These are phyloP conservation scores for Heliamphora ciliata DNA, from an alignment of 179 eudicot species.

Conservation along the genomic window DNA sequence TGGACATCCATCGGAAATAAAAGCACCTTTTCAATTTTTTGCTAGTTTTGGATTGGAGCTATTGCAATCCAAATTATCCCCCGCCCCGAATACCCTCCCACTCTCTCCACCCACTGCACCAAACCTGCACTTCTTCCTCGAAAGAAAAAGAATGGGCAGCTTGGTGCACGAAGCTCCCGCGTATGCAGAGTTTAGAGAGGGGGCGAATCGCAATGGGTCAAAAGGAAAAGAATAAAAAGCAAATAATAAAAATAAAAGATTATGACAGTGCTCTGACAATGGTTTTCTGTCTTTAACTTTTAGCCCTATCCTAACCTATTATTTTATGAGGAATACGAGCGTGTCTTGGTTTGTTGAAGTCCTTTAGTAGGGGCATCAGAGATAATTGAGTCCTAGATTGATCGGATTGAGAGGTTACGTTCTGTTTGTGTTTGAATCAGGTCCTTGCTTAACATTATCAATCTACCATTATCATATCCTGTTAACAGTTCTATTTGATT, in stretches of 20 bases:
- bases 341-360: not conserved
- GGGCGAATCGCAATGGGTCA: not conserved
- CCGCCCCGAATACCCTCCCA: no score
- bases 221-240: not conserved
- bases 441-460: not conserved
- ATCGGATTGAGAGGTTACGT: not conserved
- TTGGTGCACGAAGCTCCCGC: no score
- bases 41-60: not conserved
- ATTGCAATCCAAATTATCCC: not conserved
- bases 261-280: not conserved
- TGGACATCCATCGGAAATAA: not conserved
- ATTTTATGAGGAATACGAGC: not conserved
- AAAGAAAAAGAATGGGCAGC: not conserved
- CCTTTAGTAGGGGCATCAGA: constrained; percentile 5
- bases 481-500: not conserved
- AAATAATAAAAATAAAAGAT: not conserved
- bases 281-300: not conserved
- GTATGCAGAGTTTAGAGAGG: no score
- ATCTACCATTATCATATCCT: not conserved
- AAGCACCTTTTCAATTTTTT: not conserved
- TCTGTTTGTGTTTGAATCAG: not conserved
- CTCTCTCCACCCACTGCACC: not conserved
- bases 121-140: not conserved
- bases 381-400: not conserved
- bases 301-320: not conserved